Conservation (phyloP, 1,284 basidiomycete species). For the Kwoniella shivajii region DNA sequence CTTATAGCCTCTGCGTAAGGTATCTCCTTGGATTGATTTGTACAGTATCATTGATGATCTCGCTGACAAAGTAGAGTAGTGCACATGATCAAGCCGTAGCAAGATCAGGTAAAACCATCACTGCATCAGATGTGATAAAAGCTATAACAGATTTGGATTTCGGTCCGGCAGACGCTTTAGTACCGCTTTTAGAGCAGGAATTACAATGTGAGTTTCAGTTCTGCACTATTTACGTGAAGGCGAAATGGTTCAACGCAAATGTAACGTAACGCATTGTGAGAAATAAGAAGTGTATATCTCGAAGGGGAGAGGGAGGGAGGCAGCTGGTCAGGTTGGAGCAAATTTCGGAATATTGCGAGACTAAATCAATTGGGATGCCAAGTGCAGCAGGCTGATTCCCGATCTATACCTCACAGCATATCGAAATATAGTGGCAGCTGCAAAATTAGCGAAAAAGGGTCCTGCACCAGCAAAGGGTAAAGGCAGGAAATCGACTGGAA, state of each 20-base stretch:
- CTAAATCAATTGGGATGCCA: no score
- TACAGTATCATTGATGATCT: not conserved
- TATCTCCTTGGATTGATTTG: not conserved
- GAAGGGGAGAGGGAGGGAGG: not conserved
- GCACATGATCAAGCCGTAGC: slow-evolving; percentile 82
- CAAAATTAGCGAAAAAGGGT: slow-evolving; percentile 39
- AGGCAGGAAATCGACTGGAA: slow-evolving; percentile 44
- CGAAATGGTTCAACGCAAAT: no score
- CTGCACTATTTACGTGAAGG: no score
- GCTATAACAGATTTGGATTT: slow-evolving; percentile 80
- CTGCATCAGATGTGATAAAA: slow-evolving; percentile 82
- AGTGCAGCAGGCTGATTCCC: no score
- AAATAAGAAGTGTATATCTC: no score
- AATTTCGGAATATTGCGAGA: no score
- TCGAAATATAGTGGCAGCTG: slow-evolving; percentile 28
- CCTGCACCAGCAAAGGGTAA: slow-evolving; percentile 23
- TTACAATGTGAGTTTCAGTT: slow-evolving; percentile 63
- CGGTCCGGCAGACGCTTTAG: slow-evolving; percentile 63
- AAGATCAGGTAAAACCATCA: slow-evolving; percentile 84
- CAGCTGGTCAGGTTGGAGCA: not conserved
- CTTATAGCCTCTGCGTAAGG: slow-evolving; percentile 67
- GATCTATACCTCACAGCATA: slow-evolving; percentile 31
- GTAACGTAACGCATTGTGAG: no score
- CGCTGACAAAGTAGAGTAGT: slow-evolving; percentile 53
- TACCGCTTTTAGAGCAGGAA: slow-evolving; percentile 69